Conservation (phyloP, 169 alveolate genomes). For the Plasmodium yoelii region DNA sequence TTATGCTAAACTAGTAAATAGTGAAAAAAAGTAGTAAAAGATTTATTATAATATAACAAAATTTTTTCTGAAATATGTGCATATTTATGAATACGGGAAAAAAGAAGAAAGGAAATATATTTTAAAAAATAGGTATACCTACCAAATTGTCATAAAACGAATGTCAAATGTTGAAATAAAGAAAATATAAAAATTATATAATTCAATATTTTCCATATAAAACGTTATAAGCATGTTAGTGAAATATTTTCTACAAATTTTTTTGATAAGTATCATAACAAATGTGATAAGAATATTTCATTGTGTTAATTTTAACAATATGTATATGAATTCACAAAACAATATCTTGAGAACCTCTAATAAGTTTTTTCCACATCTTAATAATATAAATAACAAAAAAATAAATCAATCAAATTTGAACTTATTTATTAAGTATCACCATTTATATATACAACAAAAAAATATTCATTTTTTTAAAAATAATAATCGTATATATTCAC, state of each 20-base stretch:
- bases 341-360: neutral
- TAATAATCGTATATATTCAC: slow-evolving; percentile 32
- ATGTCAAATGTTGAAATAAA: too few relatives aligned
- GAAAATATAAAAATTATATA: too few relatives aligned
- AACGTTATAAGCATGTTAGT: slow-evolving; percentile 4
- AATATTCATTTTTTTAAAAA: slow-evolving; percentile 53
- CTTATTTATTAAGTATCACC: slow-evolving; percentile 25
- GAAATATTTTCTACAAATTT: slow-evolving; percentile 9
- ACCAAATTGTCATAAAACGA: too few relatives aligned
- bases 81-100: too few relatives aligned
- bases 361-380: neutral
- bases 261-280: slow-evolving; percentile 3
- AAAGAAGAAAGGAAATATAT: too few relatives aligned
- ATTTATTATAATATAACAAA: too few relatives aligned
- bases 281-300: neutral
- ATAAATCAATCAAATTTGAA: neutral
- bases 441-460: slow-evolving; percentile 48
- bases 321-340: slow-evolving; percentile 15
- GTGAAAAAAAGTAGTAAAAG: too few relatives aligned
- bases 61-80: too few relatives aligned
- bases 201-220: too few relatives aligned
- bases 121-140: too few relatives aligned
- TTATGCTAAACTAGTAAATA: too few relatives aligned
- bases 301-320: slow-evolving; percentile 8
- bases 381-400: neutral